Evolutionary conservation across 2,329 filamentous ascomycete species (phyloP), one percentile per base, ranked within the genome.

Genomic region (Cladorrhinum sp.): DNA sequence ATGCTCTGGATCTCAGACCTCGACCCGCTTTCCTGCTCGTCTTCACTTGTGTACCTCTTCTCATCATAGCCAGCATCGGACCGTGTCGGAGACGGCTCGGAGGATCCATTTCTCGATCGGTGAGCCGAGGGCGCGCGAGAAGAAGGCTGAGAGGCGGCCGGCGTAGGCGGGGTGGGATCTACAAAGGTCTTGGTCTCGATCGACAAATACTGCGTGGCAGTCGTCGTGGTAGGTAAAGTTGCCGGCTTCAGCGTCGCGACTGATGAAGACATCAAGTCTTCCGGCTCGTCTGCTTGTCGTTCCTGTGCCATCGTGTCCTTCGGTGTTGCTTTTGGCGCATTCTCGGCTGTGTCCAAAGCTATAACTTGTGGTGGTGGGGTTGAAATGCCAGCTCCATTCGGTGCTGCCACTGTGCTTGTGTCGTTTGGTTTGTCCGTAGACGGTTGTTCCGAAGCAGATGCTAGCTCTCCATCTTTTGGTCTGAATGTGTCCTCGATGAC

Each of bases 1-100:
- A 99, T 98, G 72, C 85, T 96, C 75, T 97, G 91, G 62, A 99
- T 97, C 77, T 99, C 95, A 5, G 89, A 88, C 61, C 86, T 85
- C 1, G 90, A 91, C 55, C 85, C 86, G 55, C 84, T 84, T 52
- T 92, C 87, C 22, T 85, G 83, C 58, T 85, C 82, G 69, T 86
- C 85, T 69, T 87, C 86, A 67, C 81, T 87, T 36, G 79, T 66
- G 57, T 81, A 81, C 61, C 76, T 76, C 66, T 79, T 83, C 55
- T 86, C 85, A 55, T 88, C 85, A 64, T 83, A 81, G 6, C 75
- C 81, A 27, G 77, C 77, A 67, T 84, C 81, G 27, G 83, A 84
- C 60, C 80, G 76, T 1, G 81, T 80, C 3, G 83, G 84, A 5
- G 84, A 86, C 27, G 72, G 72, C 25, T 78, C 78, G 22, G 75